Base-by-base conservation (phyloP, 129 eudicot species). In the Pulicaria dysenterica region DNA sequence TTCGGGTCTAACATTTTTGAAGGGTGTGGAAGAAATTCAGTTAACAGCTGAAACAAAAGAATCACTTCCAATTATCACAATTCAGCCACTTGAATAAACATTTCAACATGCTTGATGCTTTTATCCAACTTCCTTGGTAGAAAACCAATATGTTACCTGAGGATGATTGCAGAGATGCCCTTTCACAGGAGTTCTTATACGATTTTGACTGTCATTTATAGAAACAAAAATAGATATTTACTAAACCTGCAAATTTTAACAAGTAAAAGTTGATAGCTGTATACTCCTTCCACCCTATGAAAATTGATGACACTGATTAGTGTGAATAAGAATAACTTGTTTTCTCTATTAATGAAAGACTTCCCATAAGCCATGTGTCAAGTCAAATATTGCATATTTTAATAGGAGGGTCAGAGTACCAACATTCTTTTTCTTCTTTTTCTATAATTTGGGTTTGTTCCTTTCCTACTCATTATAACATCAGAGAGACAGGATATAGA, bases 111-210 rank as follows among this genome's bases (percentile, higher is more conserved):
- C 2, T 24, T 24, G 31, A 24, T 24, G 31, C 31, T 24, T 24
- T 24, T 24, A 24, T 24, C 31, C 31, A 24, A 24, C 31, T 24
- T 24, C 31, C 31, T 24, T 24, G 31, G 31, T 24, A 24, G 31
- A 24, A 24, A 24, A 24, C 13, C 68, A 72, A 69, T 37, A 68
- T 57, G 15, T 73, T 24, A 79, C 83, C 83, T 73, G 83, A 73
- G 64, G 64, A 73, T 79, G 83, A 65, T 73, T 79, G 83, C 83
- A 79, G 58, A 57, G 83, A 79, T 66, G 56, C 58, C 83, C 79
- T 66, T 79, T 79, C 43, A 73, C 83, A 24, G 83, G 83, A 40
- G 56, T 79, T 73, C 43, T 58, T 48, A 79, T 65, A 36, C 83
- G 83, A 41, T 41, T 42, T 10, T 34, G 42, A 58, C 83, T 79